phyloP scores from a whole-genome alignment of 331 rosid species.

The Acacia pycnantha region DNA sequence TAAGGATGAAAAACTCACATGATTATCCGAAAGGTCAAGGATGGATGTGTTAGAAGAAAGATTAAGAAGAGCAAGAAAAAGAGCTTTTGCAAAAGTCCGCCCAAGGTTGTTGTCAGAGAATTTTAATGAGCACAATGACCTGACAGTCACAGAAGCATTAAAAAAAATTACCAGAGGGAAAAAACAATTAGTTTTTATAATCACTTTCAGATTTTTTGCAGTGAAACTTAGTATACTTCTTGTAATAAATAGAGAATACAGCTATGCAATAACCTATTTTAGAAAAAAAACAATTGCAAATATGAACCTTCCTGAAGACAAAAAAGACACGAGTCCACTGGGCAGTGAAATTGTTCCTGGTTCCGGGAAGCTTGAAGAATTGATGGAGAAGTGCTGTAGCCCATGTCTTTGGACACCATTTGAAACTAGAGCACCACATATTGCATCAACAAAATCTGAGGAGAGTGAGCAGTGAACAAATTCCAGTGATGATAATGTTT shows the following conservation, averaged over 20 bases:
- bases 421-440: constrained; percentile 55
- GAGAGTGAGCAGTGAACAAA: constrained; percentile 73
- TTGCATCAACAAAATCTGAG: constrained; percentile 44
- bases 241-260: neutral
- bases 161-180: constrained; percentile 21
- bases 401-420: constrained; percentile 53
- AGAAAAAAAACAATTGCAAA: neutral
- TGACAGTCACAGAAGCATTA: constrained; percentile 42
- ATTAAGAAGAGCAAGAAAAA: constrained; percentile 60
- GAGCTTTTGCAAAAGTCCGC: constrained; percentile 53
- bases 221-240: neutral
- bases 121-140: constrained; percentile 71
- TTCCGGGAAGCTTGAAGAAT: constrained; percentile 49
- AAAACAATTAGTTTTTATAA: neutral
- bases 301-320: constrained; percentile 79
- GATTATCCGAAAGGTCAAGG: constrained; percentile 86
- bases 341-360: constrained; percentile 54
- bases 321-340: constrained; percentile 57
- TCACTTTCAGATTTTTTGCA: neutral
- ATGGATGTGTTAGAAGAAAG: constrained; percentile 66
- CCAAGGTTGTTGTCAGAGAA: constrained; percentile 60
- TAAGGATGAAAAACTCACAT: constrained; percentile 51
- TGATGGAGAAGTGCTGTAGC: constrained; percentile 70
- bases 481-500: constrained; percentile 73
- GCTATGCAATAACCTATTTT: neutral